These are phyloP conservation scores for Babesia ovis DNA, from an alignment of 169 alveolate species.

Conservation along the genomic window DNA sequence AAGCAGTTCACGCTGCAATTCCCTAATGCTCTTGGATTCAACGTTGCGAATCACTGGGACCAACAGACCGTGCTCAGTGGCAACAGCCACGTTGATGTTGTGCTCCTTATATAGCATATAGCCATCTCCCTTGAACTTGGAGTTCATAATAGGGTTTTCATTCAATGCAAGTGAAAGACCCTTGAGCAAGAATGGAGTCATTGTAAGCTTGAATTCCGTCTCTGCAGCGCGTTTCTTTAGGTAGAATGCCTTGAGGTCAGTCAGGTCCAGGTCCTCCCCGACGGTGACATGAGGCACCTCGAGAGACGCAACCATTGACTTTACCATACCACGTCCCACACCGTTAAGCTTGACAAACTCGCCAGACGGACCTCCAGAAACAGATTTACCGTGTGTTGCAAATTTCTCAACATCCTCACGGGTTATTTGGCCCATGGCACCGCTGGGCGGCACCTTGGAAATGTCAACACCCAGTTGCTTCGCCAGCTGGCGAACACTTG, in stretches of 20 bases:
- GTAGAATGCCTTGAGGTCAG: slow-evolving; percentile 45
- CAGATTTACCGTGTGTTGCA: neutral
- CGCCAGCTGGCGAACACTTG: slow-evolving; percentile 71
- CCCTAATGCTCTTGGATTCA: slow-evolving; percentile 81
- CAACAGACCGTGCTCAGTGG: slow-evolving; percentile 89
- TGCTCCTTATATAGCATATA: slow-evolving; percentile 80
- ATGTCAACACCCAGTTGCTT: slow-evolving; percentile 71
- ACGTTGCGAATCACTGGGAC: slow-evolving; percentile 93
- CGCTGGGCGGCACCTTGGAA: slow-evolving; percentile 62
- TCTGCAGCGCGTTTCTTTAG: slow-evolving; percentile 45
- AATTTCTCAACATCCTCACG: slow-evolving; percentile 60
- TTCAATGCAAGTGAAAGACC: slow-evolving; percentile 85
- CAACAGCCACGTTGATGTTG: slow-evolving; percentile 92
- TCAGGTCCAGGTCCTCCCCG: slow-evolving; percentile 75
- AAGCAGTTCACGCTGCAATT: slow-evolving; percentile 85
- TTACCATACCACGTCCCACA: slow-evolving; percentile 68
- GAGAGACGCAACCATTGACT: slow-evolving; percentile 86
- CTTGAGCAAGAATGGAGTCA: slow-evolving; percentile 89
- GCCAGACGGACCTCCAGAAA: slow-evolving; percentile 1
- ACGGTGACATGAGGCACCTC: slow-evolving; percentile 79
- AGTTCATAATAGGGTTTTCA: slow-evolving; percentile 87
- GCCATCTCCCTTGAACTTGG: slow-evolving; percentile 77
- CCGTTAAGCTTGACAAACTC: slow-evolving; percentile 44
- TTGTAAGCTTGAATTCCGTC: slow-evolving; percentile 76
- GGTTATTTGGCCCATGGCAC: slow-evolving; percentile 65